Evolutionary conservation across 2,329 filamentous ascomycete genomes (phyloP), one percentile per base, ranked within the genome.

Genomic region (Phialophora expanda): DNA sequence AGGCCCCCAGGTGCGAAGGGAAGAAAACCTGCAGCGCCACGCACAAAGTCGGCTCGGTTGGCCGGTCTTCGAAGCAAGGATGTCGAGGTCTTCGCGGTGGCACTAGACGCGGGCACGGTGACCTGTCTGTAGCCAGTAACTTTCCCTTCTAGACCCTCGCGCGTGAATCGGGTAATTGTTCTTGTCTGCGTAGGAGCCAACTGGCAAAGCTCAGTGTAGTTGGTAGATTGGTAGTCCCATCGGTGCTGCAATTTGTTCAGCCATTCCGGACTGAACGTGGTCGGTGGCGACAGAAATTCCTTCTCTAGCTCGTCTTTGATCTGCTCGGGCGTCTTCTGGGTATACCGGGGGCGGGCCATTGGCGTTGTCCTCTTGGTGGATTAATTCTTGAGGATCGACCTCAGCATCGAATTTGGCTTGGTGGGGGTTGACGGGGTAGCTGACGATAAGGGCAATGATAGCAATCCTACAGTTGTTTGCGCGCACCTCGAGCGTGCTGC

Each of bases 61-160:
- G 92, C 94, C 3, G 94, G 94, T 75, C 96, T 96, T 54, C 95
- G 87, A 17, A 91, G 82, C 48, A 97, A 83, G 4, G 93, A 97
- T 0, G 93, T 98, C 2, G 93, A 97, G 75, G 96, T 97, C 80
- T 97, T 99, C 56, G 93, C 94, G 17, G 91, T 97, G 17, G 91
- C 92, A 73, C 90, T 96, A 73, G 89, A 91, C 38, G 92, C 92
- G 4, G 94, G 92, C 8, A 98, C 88, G 0, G 95, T 97, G 58
- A 98, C 91, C 76, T 97, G 95, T 75, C 89, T 90, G 78, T 99
- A 98, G 58, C 93, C 93, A 8, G 92, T 96, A 26, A 99, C 94
- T 60, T 90, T 87, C 24, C 95, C 95, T 78, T 98, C 93, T 14
- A 98, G 84, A 5, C 95, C 95, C 78, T 97, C 92, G 62, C 95